Conservation (phyloP, 2,329 filamentous ascomycete genomes). For the Epichloe festucae region DNA sequence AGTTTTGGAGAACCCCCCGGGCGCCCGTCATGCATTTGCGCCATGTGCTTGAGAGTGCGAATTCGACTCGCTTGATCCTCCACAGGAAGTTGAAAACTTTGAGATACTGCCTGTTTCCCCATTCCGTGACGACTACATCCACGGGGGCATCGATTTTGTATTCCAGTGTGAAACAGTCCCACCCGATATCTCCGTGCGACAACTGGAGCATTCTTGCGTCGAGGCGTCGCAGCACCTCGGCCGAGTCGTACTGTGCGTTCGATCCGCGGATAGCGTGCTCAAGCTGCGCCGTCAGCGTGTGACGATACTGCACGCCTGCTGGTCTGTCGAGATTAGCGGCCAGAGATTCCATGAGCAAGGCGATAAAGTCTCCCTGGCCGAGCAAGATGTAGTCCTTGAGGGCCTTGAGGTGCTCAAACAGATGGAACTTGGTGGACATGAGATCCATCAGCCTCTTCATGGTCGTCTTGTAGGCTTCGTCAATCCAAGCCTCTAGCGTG, state of each 20-base stretch:
- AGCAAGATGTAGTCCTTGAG: conserved; percentile 91
- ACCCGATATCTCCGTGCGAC: conserved; percentile 91
- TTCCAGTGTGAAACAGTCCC: conserved; percentile 97
- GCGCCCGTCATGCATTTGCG: conserved; percentile 91
- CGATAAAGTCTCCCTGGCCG: conserved; percentile 94
- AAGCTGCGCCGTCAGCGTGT: conserved; percentile 92
- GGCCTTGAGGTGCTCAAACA: conserved; percentile 83
- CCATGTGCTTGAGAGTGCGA: conserved; percentile 83
- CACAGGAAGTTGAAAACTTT: conserved; percentile 99
- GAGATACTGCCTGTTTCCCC: conserved; percentile 89
- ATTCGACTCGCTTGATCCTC: conserved; percentile 96
- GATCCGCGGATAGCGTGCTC: conserved; percentile 95
- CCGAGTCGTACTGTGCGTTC: conserved; percentile 89
- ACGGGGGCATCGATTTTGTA: conserved; percentile 97
- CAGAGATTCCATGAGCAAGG: conserved; percentile 90
- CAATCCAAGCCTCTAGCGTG: conserved; percentile 82
- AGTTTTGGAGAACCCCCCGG: conserved; percentile 77
- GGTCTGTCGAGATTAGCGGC: conserved; percentile 86
- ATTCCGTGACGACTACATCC: conserved; percentile 93
- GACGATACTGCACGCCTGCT: conserved; percentile 91
- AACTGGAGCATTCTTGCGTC: conserved; percentile 98
- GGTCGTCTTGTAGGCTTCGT: conserved; percentile 93
- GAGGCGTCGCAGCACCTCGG: conserved; percentile 79
- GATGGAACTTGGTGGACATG: conserved; percentile 89
- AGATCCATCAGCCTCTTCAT: conserved; percentile 90